A percentile compares a stretch with the other conserved stretches of the same genome.
phyloP scores from a whole-genome alignment of 2,329 filamentous ascomycete genomes.

The Blumeria hordei region DNA sequence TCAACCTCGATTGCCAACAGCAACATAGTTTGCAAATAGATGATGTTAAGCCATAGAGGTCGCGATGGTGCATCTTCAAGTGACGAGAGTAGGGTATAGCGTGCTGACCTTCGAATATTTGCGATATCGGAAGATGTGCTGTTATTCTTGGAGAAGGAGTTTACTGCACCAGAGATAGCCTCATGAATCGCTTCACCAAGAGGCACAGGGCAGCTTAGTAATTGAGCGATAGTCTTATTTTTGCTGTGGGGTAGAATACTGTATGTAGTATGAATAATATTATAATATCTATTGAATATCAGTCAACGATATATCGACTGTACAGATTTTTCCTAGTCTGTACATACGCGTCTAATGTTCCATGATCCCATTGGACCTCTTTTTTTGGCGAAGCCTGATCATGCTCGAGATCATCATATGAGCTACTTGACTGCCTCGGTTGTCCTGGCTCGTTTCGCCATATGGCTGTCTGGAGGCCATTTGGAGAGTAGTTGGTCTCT shows the following conservation, averaged over 20 bases:
- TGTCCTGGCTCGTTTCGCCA: slow-evolving; percentile 14
- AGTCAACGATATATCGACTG: slow-evolving; percentile 4
- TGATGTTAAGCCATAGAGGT: slow-evolving; percentile 19
- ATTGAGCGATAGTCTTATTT: slow-evolving; percentile 26
- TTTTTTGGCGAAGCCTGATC: slow-evolving; percentile 10
- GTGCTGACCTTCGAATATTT: slow-evolving; percentile 19
- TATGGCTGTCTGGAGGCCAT: slow-evolving; percentile 11
- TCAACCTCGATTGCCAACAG: slow-evolving; percentile 43
- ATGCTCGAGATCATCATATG: slow-evolving; percentile 10
- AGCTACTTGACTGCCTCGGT: slow-evolving; percentile 8
- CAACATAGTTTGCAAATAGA: slow-evolving; percentile 42
- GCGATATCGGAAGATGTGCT: slow-evolving; percentile 12
- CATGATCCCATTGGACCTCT: slow-evolving; percentile 21
- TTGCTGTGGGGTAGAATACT: slow-evolving; percentile 38
- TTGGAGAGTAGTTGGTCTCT: slow-evolving; percentile 14
- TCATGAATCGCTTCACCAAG: slow-evolving; percentile 40
- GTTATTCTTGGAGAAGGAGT: not conserved
- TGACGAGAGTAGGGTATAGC: slow-evolving; percentile 20
- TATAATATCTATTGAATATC: slow-evolving; percentile 30
- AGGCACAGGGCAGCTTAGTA: slow-evolving; percentile 28
- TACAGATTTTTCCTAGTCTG: not conserved
- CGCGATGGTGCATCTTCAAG: slow-evolving; percentile 20
- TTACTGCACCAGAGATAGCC: slow-evolving; percentile 1
- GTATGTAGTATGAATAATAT: slow-evolving; percentile 39
- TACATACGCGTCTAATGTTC: slow-evolving; percentile 18